phyloP scores from a whole-genome alignment of 805 yeast genomes.

The Teunomyces stri region DNA sequence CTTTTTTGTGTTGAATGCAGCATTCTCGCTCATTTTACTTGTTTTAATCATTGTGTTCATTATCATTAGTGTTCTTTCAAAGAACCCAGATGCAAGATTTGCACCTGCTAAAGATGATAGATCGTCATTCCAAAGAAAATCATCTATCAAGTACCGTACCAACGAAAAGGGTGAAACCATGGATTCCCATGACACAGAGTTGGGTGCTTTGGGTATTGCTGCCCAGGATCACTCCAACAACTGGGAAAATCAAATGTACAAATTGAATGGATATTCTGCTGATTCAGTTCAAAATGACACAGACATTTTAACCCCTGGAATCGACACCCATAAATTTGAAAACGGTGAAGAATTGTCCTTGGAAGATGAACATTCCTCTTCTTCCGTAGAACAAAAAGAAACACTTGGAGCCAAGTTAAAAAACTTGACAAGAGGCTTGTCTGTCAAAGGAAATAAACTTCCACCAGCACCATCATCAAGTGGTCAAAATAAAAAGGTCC shows the following conservation, averaged over 20 bases:
- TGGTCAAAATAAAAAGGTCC: slow-evolving; percentile 19
- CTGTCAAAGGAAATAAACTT: slow-evolving; percentile 20
- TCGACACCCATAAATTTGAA: slow-evolving; percentile 25
- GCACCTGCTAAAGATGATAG: slow-evolving; percentile 91
- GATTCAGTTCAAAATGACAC: slow-evolving; percentile 10
- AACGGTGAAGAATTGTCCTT: background rate
- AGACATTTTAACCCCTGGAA: slow-evolving; percentile 31
- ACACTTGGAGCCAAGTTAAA: slow-evolving; percentile 39
- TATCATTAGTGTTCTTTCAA: slow-evolving; percentile 61
- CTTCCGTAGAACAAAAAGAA: slow-evolving; percentile 6
- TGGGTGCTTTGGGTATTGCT: slow-evolving; percentile 70
- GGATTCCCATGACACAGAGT: slow-evolving; percentile 10
- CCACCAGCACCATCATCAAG: slow-evolving; percentile 3
- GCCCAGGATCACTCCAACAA: slow-evolving; percentile 76
- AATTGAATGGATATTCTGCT: slow-evolving; percentile 35
- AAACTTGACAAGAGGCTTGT: slow-evolving; percentile 44
- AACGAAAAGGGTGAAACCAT: slow-evolving; percentile 4
- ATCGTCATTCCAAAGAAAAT: slow-evolving; percentile 72
- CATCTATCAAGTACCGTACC: slow-evolving; percentile 18
- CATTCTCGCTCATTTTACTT: slow-evolving; percentile 73
- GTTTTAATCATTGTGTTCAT: slow-evolving; percentile 67
- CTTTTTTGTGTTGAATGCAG: slow-evolving; percentile 86
- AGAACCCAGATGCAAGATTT: slow-evolving; percentile 85
- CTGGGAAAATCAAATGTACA: slow-evolving; percentile 69
- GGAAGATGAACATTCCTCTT: background rate